Evolutionary conservation across 176 grass and related monocot species (phyloP).

Genomic region (Tillandsia leiboldiana): DNA sequence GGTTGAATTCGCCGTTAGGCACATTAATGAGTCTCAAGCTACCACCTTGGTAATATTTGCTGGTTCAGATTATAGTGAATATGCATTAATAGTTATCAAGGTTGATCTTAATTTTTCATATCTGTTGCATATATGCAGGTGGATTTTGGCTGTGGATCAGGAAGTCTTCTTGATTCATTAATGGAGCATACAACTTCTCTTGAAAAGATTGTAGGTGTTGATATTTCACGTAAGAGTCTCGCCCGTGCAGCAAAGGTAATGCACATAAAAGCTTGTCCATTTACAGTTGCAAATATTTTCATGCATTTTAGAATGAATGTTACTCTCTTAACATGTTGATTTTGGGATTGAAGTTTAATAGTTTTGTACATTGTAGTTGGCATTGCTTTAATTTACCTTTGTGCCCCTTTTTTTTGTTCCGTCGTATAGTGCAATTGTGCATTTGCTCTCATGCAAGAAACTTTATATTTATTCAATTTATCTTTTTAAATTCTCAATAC

Average conservation of each 20-base stretch:
- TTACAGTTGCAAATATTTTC: neutral
- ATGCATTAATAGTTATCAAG: constrained; percentile 2
- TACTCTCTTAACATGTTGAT: neutral
- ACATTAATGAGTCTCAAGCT: constrained; percentile 78
- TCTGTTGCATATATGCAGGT: constrained; percentile 37
- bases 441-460: too few species aligned
- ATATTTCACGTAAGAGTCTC: constrained; percentile 73
- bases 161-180: constrained; percentile 83
- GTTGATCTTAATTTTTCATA: neutral
- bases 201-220: constrained; percentile 72
- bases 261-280: neutral
- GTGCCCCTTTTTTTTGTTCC: too few species aligned
- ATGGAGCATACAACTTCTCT: constrained; percentile 75
- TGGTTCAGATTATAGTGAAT: constrained; percentile 2
- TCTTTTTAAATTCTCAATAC: neutral
- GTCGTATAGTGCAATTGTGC: too few species aligned
- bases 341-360: neutral
- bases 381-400: too few species aligned
- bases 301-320: neutral
- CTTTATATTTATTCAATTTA: neutral
- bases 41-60: constrained; percentile 43
- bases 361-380: neutral
- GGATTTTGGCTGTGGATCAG: constrained; percentile 96
- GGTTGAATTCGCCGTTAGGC: constrained; percentile 59
- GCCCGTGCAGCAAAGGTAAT: constrained; percentile 77